A percentile compares a stretch with the other conserved stretches of the same genome.
These are phyloP conservation scores for Cicer cuneatum DNA, from an alignment of 306 rosid species.

Conservation along the genomic window DNA sequence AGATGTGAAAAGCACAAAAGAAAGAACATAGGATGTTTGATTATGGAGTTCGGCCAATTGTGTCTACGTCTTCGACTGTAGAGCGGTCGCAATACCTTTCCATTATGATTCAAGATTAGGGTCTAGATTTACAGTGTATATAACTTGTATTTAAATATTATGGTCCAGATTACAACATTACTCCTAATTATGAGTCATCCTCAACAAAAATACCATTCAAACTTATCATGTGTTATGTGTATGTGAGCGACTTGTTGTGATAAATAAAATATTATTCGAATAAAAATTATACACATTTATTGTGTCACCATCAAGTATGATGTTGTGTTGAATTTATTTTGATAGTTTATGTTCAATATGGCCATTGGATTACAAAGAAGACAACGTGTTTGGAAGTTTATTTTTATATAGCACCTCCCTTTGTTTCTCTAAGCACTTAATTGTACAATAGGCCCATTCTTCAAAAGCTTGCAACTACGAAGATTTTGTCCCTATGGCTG, in stretches of 20 bases:
- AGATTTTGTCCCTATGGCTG: slow-evolving; percentile 50
- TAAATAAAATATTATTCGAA: not conserved
- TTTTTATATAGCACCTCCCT: not conserved
- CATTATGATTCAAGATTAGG: too few species aligned
- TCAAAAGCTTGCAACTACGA: slow-evolving; percentile 38
- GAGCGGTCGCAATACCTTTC: too few species aligned
- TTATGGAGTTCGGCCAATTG: too few species aligned
- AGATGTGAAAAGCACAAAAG: too few species aligned
- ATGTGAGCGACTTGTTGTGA: not conserved
- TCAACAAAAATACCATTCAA: too few species aligned
- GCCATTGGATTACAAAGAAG: slow-evolving; percentile 1
- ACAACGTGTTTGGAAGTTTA: slow-evolving; percentile 11
- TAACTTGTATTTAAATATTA: too few species aligned
- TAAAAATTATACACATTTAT: not conserved
- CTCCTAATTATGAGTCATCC: too few species aligned
- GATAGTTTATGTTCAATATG: slow-evolving; percentile 32
- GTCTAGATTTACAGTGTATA: too few species aligned
- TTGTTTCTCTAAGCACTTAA: slow-evolving; percentile 25
- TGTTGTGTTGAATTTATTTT: not conserved
- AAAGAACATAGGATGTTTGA: too few species aligned
- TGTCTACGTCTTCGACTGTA: too few species aligned
- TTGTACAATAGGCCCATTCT: slow-evolving; percentile 51
- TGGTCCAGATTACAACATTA: too few species aligned
- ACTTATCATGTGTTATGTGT: too few species aligned
- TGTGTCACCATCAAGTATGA: not conserved